These are phyloP conservation scores for Linum tenue DNA, from an alignment of 345 rosid genomes.

Conservation along the genomic window DNA sequence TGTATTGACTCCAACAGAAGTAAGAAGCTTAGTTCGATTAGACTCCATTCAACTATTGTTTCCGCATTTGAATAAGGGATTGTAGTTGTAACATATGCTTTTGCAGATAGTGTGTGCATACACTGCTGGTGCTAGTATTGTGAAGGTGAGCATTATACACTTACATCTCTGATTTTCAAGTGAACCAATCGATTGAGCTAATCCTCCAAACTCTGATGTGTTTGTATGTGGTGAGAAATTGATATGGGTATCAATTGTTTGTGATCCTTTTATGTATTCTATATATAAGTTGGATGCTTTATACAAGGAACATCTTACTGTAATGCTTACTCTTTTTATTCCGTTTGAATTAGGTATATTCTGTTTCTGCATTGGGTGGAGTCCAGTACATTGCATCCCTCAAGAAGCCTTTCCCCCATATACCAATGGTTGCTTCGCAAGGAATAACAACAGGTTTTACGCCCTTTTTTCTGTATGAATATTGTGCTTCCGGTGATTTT, in stretches of 20 bases:
- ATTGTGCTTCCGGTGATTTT: too few species aligned
- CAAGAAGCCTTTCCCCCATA: slow-evolving; percentile 48
- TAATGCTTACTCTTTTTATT: slow-evolving; percentile 1
- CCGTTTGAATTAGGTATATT: slow-evolving; percentile 36
- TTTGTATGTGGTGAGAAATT: not conserved
- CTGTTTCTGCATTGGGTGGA: slow-evolving; percentile 52
- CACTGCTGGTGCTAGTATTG: slow-evolving; percentile 44
- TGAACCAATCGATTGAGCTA: not conserved
- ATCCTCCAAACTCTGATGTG: not conserved
- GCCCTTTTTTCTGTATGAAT: not conserved
- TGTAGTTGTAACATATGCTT: not conserved
- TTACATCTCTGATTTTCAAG: not conserved
- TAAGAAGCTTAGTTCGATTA: slow-evolving; percentile 16
- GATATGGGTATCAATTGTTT: too few species aligned
- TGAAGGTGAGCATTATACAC: slow-evolving; percentile 31
- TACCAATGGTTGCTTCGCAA: slow-evolving; percentile 54
- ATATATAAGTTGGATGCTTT: too few species aligned
- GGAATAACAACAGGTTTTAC: slow-evolving; percentile 42
- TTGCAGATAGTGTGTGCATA: slow-evolving; percentile 45
- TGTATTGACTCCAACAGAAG: slow-evolving; percentile 62
- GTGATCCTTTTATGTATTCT: too few species aligned
- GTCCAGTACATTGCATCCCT: slow-evolving; percentile 37
- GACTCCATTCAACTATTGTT: not conserved
- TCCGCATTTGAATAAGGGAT: not conserved
- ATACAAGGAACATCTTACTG: not conserved